A percentile compares a stretch with the other conserved stretches of the same genome.
Evolutionary conservation across 163 green algal species (phyloP).

Genomic region (Volvox carteri): DNA sequence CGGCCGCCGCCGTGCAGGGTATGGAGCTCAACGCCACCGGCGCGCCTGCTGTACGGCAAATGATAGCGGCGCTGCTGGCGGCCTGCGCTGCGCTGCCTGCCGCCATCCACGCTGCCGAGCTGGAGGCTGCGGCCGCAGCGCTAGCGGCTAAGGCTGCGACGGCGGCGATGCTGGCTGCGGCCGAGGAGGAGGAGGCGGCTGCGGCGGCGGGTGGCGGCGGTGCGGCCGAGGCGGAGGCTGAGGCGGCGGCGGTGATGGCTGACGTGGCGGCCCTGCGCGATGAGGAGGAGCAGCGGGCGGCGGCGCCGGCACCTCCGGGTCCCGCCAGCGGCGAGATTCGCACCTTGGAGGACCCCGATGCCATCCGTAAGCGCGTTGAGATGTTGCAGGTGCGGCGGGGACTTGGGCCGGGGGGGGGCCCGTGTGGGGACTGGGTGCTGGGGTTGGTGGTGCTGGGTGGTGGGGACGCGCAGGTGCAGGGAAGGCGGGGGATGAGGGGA

Average conservation of each 20-base stretch:
- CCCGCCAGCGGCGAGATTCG: background rate
- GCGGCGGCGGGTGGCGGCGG: background rate
- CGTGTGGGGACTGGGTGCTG: background rate
- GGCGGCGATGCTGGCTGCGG: background rate
- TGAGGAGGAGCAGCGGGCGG: conserved; percentile 33
- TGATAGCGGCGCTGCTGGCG: conserved; percentile 34
- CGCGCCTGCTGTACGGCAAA: conserved; percentile 30
- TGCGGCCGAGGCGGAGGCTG: conserved; percentile 36
- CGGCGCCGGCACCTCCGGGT: background rate
- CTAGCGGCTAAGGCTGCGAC: conserved; percentile 13
- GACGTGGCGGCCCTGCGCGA: conserved; percentile 42
- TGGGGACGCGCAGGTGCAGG: background rate
- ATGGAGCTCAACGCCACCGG: conserved; percentile 45
- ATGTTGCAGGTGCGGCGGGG: conserved; percentile 43
- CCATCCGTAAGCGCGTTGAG: conserved; percentile 31
- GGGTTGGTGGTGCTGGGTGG: too few relatives aligned
- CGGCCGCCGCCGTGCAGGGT: too few relatives aligned
- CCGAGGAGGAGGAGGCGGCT: conserved; percentile 30
- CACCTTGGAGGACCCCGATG: conserved; percentile 39
- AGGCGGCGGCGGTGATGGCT: conserved; percentile 31
- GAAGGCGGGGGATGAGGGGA: background rate
- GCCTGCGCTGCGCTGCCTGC: conserved; percentile 32
- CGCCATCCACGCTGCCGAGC: conserved; percentile 28
- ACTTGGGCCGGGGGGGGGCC: background rate
- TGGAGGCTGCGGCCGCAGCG: conserved; percentile 32